These are phyloP conservation scores for Carex scoparia DNA, from an alignment of 176 grass and related monocot genomes.

Conservation along the genomic window DNA sequence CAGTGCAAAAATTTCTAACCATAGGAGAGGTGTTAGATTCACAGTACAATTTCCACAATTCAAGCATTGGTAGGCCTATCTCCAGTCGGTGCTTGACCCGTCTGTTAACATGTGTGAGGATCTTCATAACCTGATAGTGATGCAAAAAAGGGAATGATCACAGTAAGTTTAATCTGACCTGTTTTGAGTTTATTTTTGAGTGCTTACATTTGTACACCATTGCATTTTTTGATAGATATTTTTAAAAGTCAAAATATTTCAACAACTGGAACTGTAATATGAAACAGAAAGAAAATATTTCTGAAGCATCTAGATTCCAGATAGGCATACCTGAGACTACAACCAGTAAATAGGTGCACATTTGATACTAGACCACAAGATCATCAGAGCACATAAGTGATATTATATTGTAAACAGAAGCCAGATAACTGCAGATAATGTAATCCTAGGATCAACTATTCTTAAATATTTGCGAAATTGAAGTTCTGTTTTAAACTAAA, in stretches of 20 bases:
- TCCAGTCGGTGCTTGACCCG: slow-evolving; percentile 75
- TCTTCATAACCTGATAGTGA: slow-evolving; percentile 70
- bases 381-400: neutral
- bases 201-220: neutral
- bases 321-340: neutral
- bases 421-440: neutral
- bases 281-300: neutral
- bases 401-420: neutral
- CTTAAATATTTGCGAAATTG: neutral
- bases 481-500: neutral
- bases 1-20: slow-evolving; percentile 71
- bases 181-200: neutral
- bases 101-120: slow-evolving; percentile 88
- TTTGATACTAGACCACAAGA: neutral
- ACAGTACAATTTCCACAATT: slow-evolving; percentile 86
- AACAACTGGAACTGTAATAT: neutral
- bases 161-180: neutral
- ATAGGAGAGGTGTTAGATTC: slow-evolving; percentile 47
- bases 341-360: neutral
- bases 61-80: slow-evolving; percentile 68
- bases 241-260: neutral
- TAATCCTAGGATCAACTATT: neutral
- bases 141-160: neutral
- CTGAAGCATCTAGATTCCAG: neutral
- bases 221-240: neutral